Evolutionary conservation across 176 grass and related monocot species (phyloP).

Genomic region (Zoysia japonica): DNA sequence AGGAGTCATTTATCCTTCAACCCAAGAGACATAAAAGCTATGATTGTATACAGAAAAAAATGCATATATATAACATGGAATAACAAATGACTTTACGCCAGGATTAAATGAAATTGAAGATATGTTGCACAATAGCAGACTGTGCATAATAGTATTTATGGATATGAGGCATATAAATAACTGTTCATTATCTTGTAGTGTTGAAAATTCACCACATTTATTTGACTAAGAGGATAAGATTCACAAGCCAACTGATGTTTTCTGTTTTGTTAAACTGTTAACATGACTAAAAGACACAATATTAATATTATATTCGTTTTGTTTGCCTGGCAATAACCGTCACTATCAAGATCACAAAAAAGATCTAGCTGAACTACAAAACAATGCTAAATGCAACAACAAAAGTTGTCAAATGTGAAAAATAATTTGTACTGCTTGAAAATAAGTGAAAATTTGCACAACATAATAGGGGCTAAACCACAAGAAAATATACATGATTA

Average conservation of each 20-base stretch:
- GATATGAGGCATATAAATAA: not conserved
- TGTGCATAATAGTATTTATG: not conserved
- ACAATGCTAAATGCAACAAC: not conserved
- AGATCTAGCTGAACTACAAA: constrained; percentile 16
- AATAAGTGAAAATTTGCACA: not conserved
- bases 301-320: not conserved
- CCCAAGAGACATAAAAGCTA: constrained; percentile 20
- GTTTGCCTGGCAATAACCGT: not conserved
- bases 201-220: not conserved
- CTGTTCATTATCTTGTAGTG: not conserved
- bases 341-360: not conserved
- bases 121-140: constrained; percentile 15
- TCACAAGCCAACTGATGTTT: constrained; percentile 2
- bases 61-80: not conserved
- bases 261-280: not conserved
- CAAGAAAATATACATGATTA: not conserved
- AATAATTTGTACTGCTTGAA: not conserved
- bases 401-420: too few species aligned
- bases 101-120: not conserved
- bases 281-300: not conserved
- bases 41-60: constrained; percentile 10
- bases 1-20: constrained; percentile 80
- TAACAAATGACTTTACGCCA: not conserved
- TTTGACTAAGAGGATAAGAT: constrained; percentile 19
- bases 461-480: not conserved